Evolutionary conservation across 768 basidiomycete species (phyloP), one percentile per base, ranked within the genome.

Genomic region (Boletus vinaceobasis): DNA sequence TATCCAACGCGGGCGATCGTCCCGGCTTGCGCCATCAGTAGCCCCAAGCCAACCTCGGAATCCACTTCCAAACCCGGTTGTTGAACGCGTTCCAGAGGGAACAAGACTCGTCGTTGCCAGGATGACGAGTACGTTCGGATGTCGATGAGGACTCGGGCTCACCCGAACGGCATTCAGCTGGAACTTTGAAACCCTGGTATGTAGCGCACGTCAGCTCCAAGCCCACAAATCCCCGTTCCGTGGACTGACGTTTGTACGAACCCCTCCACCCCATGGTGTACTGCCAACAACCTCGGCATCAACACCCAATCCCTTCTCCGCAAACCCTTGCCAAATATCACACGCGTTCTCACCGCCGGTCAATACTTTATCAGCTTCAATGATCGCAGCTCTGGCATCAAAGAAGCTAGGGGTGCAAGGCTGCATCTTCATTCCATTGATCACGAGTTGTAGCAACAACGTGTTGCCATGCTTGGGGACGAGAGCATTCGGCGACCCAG

Each of bases 371-470:
- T 96, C 35, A 21, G 96, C 94, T 60, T 92, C 86, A 59, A 96
- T 83, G 69, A 96, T 93, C 15, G 93, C 90, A 69, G 88, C 86
- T 56, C 93, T 85, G n/a, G 93, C 89, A 52, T 93, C 86, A 65
- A 93, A 90, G 86, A 96, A 95, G 42, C 78, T 80, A n/a, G 96
- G 96, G 27, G 87, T 80, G 75, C 96, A 99, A 4, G 87, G 84
- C 68, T 98, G 95, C 42, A 97, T 76, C 79, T 98, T 98, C 94
- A 99, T 96, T 10, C 80, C 94, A 67, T 88, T 86, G 27, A 98
- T 51, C 40, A 97, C 87, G 43, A 98, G 85, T 79, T 92, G 90
- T 11, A 92, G 71, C 38, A 81, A 75, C 50, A 98, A 77, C 26
- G 95, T 85, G 76, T 98, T 98, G 7, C 95, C 95, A 65, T 96